phyloP scores from a whole-genome alignment of 208 protist species.

The Crithidia mellificae region DNA sequence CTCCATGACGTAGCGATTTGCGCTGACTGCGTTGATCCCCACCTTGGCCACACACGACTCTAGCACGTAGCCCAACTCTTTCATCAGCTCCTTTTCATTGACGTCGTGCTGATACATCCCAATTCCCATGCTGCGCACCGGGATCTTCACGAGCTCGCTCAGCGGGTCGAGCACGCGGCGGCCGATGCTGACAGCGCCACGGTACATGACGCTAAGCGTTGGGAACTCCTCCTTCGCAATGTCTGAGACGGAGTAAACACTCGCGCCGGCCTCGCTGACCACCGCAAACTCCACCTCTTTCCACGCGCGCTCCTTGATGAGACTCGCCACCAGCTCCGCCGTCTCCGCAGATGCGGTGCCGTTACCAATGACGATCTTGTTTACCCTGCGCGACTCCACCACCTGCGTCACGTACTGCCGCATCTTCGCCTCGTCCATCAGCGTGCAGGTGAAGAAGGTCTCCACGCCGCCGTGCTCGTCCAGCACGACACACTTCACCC shows the following conservation, averaged over 20 bases:
- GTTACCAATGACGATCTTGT: conserved; percentile 88
- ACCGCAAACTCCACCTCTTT: conserved; percentile 76
- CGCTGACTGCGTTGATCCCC: conserved; percentile 76
- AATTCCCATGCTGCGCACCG: conserved; percentile 85
- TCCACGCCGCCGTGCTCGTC: conserved; percentile 69
- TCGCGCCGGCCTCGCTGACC: conserved; percentile 84
- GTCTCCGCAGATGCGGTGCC: conserved; percentile 75
- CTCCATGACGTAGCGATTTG: conserved; percentile 81
- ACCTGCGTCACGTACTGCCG: conserved; percentile 55
- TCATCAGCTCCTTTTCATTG: conserved; percentile 59
- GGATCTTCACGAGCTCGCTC: conserved; percentile 90
- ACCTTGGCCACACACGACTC: conserved; percentile 79
- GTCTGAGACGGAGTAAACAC: conserved; percentile 82
- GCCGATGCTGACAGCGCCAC: conserved; percentile 86
- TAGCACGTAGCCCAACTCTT: conserved; percentile 59
- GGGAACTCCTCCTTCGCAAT: conserved; percentile 80
- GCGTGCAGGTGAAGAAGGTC: conserved; percentile 68
- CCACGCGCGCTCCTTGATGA: conserved; percentile 46
- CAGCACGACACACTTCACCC: conserved; percentile 84
- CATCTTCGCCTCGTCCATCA: conserved; percentile 68
- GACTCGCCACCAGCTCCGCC: conserved; percentile 50
- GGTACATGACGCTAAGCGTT: conserved; percentile 71
- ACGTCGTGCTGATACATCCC: conserved; percentile 93
- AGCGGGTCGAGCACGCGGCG: conserved; percentile 89
- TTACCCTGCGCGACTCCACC: conserved; percentile 50